Evolutionary conservation across 1,284 basidiomycete species (phyloP).

Genomic region (Rhodotorula sp.): DNA sequence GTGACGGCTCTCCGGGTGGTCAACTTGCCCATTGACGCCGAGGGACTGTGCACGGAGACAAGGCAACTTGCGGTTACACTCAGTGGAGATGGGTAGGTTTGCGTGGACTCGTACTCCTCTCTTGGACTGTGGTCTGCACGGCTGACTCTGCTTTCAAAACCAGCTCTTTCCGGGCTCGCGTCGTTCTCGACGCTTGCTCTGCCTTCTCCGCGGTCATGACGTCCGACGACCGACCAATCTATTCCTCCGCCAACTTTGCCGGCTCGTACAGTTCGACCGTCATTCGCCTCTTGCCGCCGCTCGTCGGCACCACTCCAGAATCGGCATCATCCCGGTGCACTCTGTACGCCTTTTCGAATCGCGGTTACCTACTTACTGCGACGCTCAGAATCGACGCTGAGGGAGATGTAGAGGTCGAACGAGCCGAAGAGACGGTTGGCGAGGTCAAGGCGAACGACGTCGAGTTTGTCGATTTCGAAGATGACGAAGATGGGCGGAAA

Average conservation of each 20-base stretch:
- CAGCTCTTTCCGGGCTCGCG: neutral
- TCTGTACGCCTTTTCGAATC: conserved; percentile 13
- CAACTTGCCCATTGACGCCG: too few relatives aligned
- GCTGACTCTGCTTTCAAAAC: too few relatives aligned
- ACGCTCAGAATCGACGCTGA: neutral
- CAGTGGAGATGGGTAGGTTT: too few relatives aligned
- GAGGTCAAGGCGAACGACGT: neutral
- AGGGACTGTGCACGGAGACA: too few relatives aligned
- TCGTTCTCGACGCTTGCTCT: neutral
- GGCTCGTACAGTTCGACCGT: neutral
- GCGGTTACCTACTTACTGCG: neutral
- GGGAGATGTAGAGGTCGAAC: neutral
- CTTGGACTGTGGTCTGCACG: too few relatives aligned
- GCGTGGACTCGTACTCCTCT: too few relatives aligned
- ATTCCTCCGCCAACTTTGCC: neutral
- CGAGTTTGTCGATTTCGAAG: neutral
- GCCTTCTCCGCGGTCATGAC: neutral
- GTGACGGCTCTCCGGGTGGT: too few relatives aligned
- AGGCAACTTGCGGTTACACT: too few relatives aligned
- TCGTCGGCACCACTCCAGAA: neutral
- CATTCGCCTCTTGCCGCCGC: neutral
- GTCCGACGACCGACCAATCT: neutral
- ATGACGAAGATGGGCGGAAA: neutral
- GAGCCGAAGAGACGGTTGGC: neutral
- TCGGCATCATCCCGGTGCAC: neutral